A percentile compares a stretch with the other conserved stretches of the same genome.
Evolutionary conservation across 345 rosid species (phyloP).

Genomic region (Salix viminalis): DNA sequence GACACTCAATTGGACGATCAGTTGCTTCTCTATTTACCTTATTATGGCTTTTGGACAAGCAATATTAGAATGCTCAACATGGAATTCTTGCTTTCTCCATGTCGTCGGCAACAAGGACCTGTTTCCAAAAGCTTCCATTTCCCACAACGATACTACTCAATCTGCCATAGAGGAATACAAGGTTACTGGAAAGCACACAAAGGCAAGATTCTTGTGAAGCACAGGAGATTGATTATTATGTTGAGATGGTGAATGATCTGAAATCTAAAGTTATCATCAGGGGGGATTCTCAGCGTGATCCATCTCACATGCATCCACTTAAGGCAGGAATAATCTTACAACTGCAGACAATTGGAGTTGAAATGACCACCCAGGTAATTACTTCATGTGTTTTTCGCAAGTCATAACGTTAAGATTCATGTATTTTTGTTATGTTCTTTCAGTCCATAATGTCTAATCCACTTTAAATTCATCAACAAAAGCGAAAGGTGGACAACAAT

Average conservation of each 20-base stretch:
- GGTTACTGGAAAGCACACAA: conserved; percentile 20
- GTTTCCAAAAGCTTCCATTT: conserved; percentile 25
- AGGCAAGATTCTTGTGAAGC: conserved; percentile 12
- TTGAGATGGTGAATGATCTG: not conserved
- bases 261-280: conserved; percentile 1
- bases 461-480: conserved; percentile 22
- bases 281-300: conserved; percentile 12
- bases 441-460: too few relatives aligned
- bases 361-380: conserved; percentile 20
- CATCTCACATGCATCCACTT: not conserved
- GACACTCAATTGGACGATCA: conserved; percentile 50
- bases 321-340: conserved; percentile 24
- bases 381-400: not conserved
- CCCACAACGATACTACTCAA: not conserved
- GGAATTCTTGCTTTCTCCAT: conserved; percentile 58
- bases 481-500: not conserved
- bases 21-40: conserved; percentile 67
- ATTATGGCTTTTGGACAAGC: conserved; percentile 48
- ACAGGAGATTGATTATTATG: conserved; percentile 19
- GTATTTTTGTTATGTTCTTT: too few relatives aligned
- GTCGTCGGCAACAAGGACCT: conserved; percentile 37
- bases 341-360: conserved; percentile 28
- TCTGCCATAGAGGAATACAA: conserved; percentile 9
- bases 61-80: conserved; percentile 21
- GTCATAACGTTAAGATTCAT: too few relatives aligned